Evolutionary conservation across 1,139 yeast genomes (phyloP), one percentile per base, ranked within the genome.

Genomic region (Suhomyces taliae): DNA sequence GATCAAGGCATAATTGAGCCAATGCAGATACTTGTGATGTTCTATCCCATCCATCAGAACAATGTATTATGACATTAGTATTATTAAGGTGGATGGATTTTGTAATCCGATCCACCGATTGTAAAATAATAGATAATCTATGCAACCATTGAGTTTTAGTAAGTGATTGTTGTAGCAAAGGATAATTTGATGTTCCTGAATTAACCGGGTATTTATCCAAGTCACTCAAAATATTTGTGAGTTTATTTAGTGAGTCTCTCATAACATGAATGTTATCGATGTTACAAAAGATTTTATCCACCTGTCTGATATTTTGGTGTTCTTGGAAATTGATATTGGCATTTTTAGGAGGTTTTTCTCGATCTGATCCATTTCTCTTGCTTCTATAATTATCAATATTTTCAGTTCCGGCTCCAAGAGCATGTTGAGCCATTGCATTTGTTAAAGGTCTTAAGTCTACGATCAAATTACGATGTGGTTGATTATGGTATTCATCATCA

Each of bases 11-110:
- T 7, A 95, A 69, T 65, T 93, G 95, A 38, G 91, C 83, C 50
- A 93, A 69, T 4, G 97, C 87, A 8, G 91, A 80, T 1, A 91
- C 81, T 61, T 93, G 98, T 0, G 97, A 82, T 0, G 99, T 95
- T 49, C 99, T 74, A 63, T 93, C 99, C 99, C 99, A 93, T 0
- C 99, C 99, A 69, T 93, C 99, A 0, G 97, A 90, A 62, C 99
- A 93, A 67, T 93, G 99, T 9, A 95, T 79, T 7, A 93, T 64
- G 7, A 93, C 81, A 64, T 91, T 95, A 11, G 95, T 87, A 51
- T 85, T 83, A 61, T 90, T 88, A 57, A 85, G 80, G 52, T 89
- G 90, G 24, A 93, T 79, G 27, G 93, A 87, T 57, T 89, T 86
- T 34, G 87, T 82, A 43, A 93, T 79, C 40, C 89, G 75, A 48